These are phyloP conservation scores for Chytriomyces sp. DNA, from an alignment of 192 early-diverging fungal species.

Conservation along the genomic window DNA sequence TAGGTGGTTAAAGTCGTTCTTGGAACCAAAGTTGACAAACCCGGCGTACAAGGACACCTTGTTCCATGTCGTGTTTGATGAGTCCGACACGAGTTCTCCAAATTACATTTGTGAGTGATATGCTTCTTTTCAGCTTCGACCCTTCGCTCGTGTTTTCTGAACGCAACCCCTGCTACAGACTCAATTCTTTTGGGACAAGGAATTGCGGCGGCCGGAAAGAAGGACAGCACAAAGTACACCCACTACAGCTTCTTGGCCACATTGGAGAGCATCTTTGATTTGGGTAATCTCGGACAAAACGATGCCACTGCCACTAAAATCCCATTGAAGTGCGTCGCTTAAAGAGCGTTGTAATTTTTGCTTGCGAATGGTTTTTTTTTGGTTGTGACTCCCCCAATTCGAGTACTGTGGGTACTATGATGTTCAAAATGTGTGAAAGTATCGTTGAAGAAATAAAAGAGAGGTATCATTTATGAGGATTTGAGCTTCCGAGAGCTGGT, in stretches of 20 bases:
- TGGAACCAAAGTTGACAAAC: conserved; percentile 54
- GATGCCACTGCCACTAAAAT: conserved; percentile 57
- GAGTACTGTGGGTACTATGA: too few relatives aligned
- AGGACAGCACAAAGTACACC: conserved; percentile 65
- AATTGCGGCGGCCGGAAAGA: conserved; percentile 21
- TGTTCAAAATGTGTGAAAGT: too few relatives aligned
- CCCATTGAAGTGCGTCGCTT: conserved; percentile 37
- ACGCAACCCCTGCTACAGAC: conserved; percentile 12
- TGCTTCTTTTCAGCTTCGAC: conserved; percentile 6
- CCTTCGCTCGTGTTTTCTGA: conserved; percentile 21
- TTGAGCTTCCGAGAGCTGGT: too few relatives aligned
- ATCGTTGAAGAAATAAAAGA: too few relatives aligned
- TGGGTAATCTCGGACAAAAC: conserved; percentile 62
- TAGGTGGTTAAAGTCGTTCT: conserved; percentile 63
- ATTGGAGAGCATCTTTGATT: conserved; percentile 67
- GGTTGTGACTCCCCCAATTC: too few relatives aligned
- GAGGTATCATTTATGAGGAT: too few relatives aligned
- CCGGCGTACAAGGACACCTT: conserved; percentile 51
- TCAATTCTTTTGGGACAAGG: conserved; percentile 28
- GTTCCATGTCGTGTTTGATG: conserved; percentile 51
- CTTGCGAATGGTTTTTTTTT: too few relatives aligned
- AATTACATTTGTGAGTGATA: conserved; percentile 30
- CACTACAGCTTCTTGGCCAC: conserved; percentile 72
- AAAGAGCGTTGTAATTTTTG: too few relatives aligned
- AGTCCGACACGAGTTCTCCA: conserved; percentile 24